Conservation (phyloP, 2,329 filamentous ascomycete genomes). For the Balansia obtecta region DNA sequence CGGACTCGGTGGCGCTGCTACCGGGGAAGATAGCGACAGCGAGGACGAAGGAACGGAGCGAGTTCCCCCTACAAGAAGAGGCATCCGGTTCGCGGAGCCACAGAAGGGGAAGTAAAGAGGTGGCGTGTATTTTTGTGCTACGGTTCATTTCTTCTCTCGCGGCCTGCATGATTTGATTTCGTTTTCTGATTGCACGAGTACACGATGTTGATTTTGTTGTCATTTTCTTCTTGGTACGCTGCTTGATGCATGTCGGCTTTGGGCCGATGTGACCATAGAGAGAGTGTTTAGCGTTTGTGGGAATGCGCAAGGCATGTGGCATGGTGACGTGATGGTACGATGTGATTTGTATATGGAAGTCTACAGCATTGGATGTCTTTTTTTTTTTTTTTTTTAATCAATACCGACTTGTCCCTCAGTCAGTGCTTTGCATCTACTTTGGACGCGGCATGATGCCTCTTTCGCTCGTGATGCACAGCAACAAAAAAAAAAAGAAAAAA, state of each 20-base stretch:
- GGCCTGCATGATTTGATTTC: no score
- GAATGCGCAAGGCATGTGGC: background rate
- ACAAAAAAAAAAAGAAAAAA: no score
- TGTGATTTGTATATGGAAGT: background rate
- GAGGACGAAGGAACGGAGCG: slow-evolving; percentile 43
- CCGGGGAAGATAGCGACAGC: slow-evolving; percentile 37
- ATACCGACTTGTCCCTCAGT: background rate
- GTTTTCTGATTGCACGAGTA: no score
- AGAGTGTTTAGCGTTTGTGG: background rate
- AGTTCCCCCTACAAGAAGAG: slow-evolving; percentile 38
- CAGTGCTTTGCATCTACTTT: no score
- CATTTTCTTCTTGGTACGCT: background rate
- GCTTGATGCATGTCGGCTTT: background rate
- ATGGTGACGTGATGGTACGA: background rate
- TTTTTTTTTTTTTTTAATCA: no score
- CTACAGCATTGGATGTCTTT: background rate
- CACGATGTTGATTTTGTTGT: no score
- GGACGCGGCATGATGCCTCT: no score
- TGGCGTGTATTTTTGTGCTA: background rate
- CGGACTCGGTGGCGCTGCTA: slow-evolving; percentile 37
- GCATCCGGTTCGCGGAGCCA: slow-evolving; percentile 49
- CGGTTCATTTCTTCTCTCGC: no score
- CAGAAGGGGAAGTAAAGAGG: slow-evolving; percentile 8
- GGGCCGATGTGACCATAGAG: background rate
- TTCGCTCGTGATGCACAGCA: no score